Evolutionary conservation across 192 early-diverging fungal genomes (phyloP), one percentile per base, ranked within the genome.

Genomic region (Dissophora ornata): DNA sequence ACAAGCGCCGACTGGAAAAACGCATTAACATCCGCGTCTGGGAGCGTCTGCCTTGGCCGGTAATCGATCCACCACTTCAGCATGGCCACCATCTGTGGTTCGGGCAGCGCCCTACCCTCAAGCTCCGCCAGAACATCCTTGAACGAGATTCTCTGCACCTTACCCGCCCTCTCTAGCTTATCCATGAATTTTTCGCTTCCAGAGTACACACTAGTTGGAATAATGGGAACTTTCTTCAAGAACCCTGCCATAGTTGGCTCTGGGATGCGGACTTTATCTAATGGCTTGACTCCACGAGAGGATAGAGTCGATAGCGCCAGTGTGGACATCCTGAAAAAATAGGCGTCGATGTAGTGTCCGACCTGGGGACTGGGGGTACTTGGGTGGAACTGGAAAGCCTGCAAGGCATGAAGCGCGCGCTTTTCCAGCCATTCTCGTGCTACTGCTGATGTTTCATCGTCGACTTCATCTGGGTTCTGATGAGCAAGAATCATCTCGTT

Each of bases 61-160:
- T 82, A 88, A 18, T 69, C 74, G 13, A 91, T 81, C 91, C 89
- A 95, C 95, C 95, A 96, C 62, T 86, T 84, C 65, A 96, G 69
- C 46, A 92, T 81, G 0, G 84, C 85, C 0, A 89, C 70, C 73
- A 89, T 85, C 69, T 96, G 92, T 1, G 63, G 54, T 22, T 69
- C 67, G 10, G 79, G 71, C 3, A 95, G 60, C 7, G 83, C 83
- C 4, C 90, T 65, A 44, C 62, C 82, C 28, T 80, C 70, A 0
- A 97, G 69, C 60, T 97, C 94, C 4, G 42, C 47, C 12, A 90
- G 61, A 0, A 96, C 81, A 69, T 97, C 95, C 1, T 71, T 48
- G 19, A 95, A 70, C 0, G 80, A 71, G 19, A 95, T 41, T 1
- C 70, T 62, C 22, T 79, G 70, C 4, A 96, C 55, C 26, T 85